These are phyloP conservation scores for Lentinus tigrinus DNA, from an alignment of 768 basidiomycete species.

Conservation along the genomic window DNA sequence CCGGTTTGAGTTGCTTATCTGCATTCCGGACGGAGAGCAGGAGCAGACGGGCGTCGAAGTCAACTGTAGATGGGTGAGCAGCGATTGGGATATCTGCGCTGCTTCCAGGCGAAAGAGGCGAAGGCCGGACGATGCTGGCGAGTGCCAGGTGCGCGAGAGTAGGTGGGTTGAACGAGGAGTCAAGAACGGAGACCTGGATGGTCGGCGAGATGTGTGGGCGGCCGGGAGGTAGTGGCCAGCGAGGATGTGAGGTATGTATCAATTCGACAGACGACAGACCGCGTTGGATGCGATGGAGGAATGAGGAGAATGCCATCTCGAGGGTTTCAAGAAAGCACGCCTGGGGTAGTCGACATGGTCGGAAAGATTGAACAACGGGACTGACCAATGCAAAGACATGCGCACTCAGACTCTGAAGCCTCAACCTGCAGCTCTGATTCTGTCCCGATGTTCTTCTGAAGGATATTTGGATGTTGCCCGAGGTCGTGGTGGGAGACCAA, in stretches of 20 bases:
- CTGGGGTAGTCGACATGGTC: too few relatives aligned
- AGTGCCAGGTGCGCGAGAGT: constrained; percentile 83
- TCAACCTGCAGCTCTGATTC: not conserved
- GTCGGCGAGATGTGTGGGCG: constrained; percentile 13
- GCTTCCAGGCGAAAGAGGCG: constrained; percentile 20
- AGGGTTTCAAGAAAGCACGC: not conserved
- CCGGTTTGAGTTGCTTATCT: constrained; percentile 71
- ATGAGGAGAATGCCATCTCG: constrained; percentile 16
- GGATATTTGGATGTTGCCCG: not conserved
- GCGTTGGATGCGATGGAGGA: constrained; percentile 39
- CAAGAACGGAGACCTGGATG: constrained; percentile 70
- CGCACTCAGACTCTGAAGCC: not conserved
- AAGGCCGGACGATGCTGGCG: constrained; percentile 40
- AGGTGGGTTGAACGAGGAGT: constrained; percentile 93
- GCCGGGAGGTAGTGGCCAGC: constrained; percentile 58
- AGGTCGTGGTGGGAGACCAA: not conserved
- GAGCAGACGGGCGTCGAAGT: constrained; percentile 74
- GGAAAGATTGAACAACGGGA: not conserved
- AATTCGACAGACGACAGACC: constrained; percentile 54
- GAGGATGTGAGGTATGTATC: constrained; percentile 55
- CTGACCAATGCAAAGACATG: constrained; percentile 4
- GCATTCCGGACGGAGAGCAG: constrained; percentile 84
- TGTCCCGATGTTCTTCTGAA: too few relatives aligned
- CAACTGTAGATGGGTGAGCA: constrained; percentile 6
- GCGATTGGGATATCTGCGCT: constrained; percentile 7